A percentile compares a stretch with the other conserved stretches of the same genome.
These are phyloP conservation scores for Colletotrichum sp. DNA, from an alignment of 2,329 filamentous ascomycete species.

Conservation along the genomic window DNA sequence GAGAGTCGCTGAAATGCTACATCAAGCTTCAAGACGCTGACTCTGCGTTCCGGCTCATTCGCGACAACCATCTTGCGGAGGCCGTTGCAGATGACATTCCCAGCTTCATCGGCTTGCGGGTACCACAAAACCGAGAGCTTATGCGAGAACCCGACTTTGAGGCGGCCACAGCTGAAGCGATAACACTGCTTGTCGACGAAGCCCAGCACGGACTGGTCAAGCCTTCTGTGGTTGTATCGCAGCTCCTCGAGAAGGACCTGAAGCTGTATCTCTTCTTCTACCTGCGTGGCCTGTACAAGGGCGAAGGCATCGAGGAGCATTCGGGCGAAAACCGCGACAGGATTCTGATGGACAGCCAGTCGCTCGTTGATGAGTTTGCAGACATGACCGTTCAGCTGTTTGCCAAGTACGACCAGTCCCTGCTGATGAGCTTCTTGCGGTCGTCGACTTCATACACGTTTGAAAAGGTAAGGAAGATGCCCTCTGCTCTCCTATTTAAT, in stretches of 20 bases:
- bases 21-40: conserved; percentile 93
- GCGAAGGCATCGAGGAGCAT: conserved; percentile 66
- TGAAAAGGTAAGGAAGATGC: conserved; percentile 61
- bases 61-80: conserved; percentile 88
- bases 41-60: conserved; percentile 83
- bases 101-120: conserved; percentile 85
- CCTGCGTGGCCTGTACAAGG: conserved; percentile 83
- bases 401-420: conserved; percentile 77
- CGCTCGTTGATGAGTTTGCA: conserved; percentile 84
- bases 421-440: conserved; percentile 88
- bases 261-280: conserved; percentile 91
- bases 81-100: conserved; percentile 89
- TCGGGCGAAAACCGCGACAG: conserved; percentile 60
- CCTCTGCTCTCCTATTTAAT: background rate
- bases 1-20: conserved; percentile 87
- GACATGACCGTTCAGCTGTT: conserved; percentile 89
- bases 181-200: conserved; percentile 87
- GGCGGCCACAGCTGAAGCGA: conserved; percentile 80
- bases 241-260: conserved; percentile 72
- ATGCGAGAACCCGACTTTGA: conserved; percentile 76
- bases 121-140: conserved; percentile 71
- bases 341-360: conserved; percentile 62
- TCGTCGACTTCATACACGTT: conserved; percentile 88
- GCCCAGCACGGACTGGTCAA: conserved; percentile 87
- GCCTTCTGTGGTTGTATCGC: conserved; percentile 77